Conservation (phyloP, 2,329 filamentous ascomycete species). For the Periconia digitata region DNA sequence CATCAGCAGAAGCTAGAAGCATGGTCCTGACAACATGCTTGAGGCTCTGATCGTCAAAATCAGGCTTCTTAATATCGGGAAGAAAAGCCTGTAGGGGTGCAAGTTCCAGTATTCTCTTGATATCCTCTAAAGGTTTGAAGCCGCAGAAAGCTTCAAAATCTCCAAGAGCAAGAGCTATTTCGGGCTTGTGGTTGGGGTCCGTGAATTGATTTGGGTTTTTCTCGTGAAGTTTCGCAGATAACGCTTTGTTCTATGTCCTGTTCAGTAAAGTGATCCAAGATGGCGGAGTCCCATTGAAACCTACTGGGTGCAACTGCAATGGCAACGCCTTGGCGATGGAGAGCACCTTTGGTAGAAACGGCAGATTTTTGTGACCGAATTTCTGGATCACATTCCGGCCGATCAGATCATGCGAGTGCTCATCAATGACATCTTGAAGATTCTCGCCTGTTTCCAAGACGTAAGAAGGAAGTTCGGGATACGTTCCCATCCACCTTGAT, state of each 20-base stretch:
- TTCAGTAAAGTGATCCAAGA: slow-evolving; percentile 7
- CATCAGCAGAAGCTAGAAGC: slow-evolving; percentile 56
- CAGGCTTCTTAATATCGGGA: slow-evolving; percentile 43
- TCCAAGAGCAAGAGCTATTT: slow-evolving; percentile 72
- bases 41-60: slow-evolving; percentile 61
- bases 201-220: slow-evolving; percentile 67
- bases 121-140: slow-evolving; percentile 66
- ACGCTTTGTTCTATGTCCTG: slow-evolving; percentile 56
- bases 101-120: slow-evolving; percentile 61
- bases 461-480: slow-evolving; percentile 69
- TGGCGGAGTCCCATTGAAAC: slow-evolving; percentile 1
- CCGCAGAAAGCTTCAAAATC: slow-evolving; percentile 77
- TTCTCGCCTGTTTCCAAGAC: slow-evolving; percentile 64
- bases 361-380: slow-evolving; percentile 64
- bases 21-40: slow-evolving; percentile 58
- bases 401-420: slow-evolving; percentile 63
- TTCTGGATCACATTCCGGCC: slow-evolving; percentile 63
- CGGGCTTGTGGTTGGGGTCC: slow-evolving; percentile 77
- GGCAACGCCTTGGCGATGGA: slow-evolving; percentile 76
- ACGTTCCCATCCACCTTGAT: slow-evolving; percentile 70
- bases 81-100: slow-evolving; percentile 58
- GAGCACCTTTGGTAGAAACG: slow-evolving; percentile 74
- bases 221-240: slow-evolving; percentile 65
- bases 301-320: slow-evolving; percentile 68
- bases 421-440: slow-evolving; percentile 65